A percentile compares a stretch with the other conserved stretches of the same genome.
Conservation (phyloP, 129 eudicot species). For the Escallonia rubra region DNA sequence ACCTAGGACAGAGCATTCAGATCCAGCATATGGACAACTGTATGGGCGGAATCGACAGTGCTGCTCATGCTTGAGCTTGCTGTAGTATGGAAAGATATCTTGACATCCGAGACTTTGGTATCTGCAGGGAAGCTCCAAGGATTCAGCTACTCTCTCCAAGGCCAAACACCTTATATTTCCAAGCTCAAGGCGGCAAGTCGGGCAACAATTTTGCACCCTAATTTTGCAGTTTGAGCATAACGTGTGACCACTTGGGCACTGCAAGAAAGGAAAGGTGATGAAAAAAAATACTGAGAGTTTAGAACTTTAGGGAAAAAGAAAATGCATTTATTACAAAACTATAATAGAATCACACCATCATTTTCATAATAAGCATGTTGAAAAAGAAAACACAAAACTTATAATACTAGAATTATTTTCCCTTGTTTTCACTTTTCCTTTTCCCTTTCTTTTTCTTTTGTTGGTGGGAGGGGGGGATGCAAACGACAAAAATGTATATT, state of each 20-base stretch:
- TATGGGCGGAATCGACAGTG: constrained; percentile 82
- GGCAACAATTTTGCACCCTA: constrained; percentile 73
- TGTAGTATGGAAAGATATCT: constrained; percentile 67
- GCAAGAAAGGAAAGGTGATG: constrained; percentile 9
- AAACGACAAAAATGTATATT: no score
- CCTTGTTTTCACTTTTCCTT: background rate
- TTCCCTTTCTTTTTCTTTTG: background rate
- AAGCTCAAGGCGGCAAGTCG: constrained; percentile 72
- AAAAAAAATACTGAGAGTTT: background rate
- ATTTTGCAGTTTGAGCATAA: constrained; percentile 71
- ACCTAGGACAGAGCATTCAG: constrained; percentile 69
- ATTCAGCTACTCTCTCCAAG: constrained; percentile 82
- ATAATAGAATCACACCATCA: background rate
- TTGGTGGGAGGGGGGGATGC: no score
- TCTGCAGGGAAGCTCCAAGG: constrained; percentile 76
- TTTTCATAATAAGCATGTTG: no score
- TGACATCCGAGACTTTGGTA: constrained; percentile 70
- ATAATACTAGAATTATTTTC: background rate
- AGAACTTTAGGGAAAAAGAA: background rate
- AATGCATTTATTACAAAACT: background rate
- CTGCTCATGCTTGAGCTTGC: constrained; percentile 74
- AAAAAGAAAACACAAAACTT: no score
- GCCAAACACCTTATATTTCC: constrained; percentile 89
- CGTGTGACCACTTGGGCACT: constrained; percentile 95
- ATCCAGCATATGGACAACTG: constrained; percentile 88